phyloP scores from a whole-genome alignment of 352 stramenopile genomes.

The Poterioochromonas sp. region DNA sequence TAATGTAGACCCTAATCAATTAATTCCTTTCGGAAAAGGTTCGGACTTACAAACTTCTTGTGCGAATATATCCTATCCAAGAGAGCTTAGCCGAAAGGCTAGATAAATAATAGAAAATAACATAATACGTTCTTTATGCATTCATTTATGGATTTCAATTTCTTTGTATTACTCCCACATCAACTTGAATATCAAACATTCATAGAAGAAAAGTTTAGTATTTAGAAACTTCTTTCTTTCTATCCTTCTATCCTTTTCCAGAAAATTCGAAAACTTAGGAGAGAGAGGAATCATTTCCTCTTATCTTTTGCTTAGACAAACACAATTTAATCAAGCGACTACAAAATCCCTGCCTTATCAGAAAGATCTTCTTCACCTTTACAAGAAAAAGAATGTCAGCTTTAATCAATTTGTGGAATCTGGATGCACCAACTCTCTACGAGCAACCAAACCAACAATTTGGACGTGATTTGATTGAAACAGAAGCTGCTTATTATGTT shows the following conservation, averaged over 20 bases:
- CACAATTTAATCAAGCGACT: background rate
- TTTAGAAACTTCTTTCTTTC: background rate
- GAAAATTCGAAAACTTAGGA: background rate
- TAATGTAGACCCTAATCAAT: no score
- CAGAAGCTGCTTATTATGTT: background rate
- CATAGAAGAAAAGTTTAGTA: no score
- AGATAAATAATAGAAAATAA: no score
- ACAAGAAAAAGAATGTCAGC: background rate
- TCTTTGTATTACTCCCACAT: no score
- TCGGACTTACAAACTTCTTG: no score
- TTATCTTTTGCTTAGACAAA: background rate
- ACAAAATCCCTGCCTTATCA: background rate
- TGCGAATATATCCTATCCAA: no score
- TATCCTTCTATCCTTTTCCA: background rate
- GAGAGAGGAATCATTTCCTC: background rate
- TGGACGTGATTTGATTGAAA: background rate
- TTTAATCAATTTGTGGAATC: background rate
- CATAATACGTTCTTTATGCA: no score
- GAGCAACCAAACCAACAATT: background rate
- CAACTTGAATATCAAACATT: no score
- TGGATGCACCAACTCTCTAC: background rate
- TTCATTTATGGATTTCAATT: no score
- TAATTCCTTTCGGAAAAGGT: no score
- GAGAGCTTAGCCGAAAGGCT: no score
- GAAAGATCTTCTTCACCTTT: background rate